Percentiles rank a stretch among this genome's conserved stretches.
Conservation (phyloP, 257 asterid genomes). For the Mentha longifolia region DNA sequence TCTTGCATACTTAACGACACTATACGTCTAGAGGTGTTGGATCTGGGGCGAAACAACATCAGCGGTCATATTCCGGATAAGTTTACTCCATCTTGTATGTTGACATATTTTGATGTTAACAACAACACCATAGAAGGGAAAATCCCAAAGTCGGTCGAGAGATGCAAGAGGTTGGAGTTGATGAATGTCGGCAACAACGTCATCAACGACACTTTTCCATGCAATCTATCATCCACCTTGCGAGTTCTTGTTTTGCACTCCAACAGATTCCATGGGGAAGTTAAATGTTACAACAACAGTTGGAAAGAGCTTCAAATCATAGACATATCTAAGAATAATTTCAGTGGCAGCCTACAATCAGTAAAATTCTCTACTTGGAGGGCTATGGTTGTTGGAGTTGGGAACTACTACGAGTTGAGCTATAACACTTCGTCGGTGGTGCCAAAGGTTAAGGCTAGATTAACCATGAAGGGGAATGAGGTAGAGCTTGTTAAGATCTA, state of each 20-base stretch:
- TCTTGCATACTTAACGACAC: slow-evolving; percentile 25
- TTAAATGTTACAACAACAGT: slow-evolving; percentile 22
- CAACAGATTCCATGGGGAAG: slow-evolving; percentile 49
- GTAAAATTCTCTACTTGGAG: slow-evolving; percentile 18
- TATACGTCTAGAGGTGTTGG: neutral
- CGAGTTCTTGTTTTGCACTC: slow-evolving; percentile 45
- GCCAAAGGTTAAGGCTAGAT: too few species aligned
- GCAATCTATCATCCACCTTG: slow-evolving; percentile 44
- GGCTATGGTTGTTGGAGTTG: slow-evolving; percentile 10
- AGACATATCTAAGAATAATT: slow-evolving; percentile 29
- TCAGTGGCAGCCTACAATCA: too few species aligned
- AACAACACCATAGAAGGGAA: slow-evolving; percentile 36
- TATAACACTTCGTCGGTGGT: too few species aligned
- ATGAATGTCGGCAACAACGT: slow-evolving; percentile 50
- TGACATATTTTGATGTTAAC: slow-evolving; percentile 30
- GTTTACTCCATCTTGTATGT: slow-evolving; percentile 5
- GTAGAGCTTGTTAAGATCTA: neutral
- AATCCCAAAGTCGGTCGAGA: slow-evolving; percentile 36
- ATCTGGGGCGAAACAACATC: slow-evolving; percentile 36
- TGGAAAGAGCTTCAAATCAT: slow-evolving; percentile 35
- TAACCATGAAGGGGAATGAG: too few species aligned
- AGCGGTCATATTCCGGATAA: slow-evolving; percentile 29
- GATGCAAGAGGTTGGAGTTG: slow-evolving; percentile 42
- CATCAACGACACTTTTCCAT: slow-evolving; percentile 36
- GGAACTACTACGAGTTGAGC: too few species aligned